Percentiles rank a stretch among this genome's conserved stretches.
These are phyloP conservation scores for Ogataea methylovora DNA, from an alignment of 805 yeast species.

Conservation along the genomic window DNA sequence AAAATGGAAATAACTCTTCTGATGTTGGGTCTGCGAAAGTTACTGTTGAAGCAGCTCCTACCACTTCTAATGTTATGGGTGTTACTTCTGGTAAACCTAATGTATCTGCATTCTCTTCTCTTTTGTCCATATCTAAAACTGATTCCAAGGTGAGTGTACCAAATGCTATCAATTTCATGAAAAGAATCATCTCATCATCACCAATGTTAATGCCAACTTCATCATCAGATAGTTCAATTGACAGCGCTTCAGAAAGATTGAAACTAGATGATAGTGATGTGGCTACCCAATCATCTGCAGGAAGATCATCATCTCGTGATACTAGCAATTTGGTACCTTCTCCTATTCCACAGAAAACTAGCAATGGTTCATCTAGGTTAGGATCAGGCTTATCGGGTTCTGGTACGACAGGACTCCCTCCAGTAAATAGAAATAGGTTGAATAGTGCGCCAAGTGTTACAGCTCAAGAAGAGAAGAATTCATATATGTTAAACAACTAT, in stretches of 20 bases:
- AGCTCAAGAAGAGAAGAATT: constrained; percentile 4
- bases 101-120: constrained; percentile 31
- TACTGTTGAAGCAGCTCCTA: constrained; percentile 20
- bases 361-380: too few relatives aligned
- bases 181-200: constrained; percentile 25
- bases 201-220: constrained; percentile 16
- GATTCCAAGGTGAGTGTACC: constrained; percentile 12
- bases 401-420: too few relatives aligned
- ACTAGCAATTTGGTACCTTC: too few relatives aligned
- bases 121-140: constrained; percentile 26
- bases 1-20: not conserved
- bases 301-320: not conserved
- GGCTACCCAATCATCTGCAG: not conserved
- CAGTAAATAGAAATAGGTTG: too few relatives aligned
- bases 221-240: constrained; percentile 7
- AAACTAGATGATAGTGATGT: not conserved
- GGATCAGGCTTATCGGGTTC: too few relatives aligned
- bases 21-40: constrained; percentile 7
- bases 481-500: constrained; percentile 22
- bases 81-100: constrained; percentile 27
- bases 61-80: constrained; percentile 27
- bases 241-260: not conserved
- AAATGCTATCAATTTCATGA: constrained; percentile 22
- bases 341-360: too few relatives aligned
- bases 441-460: too few relatives aligned